A percentile compares a stretch with the other conserved stretches of the same genome.
phyloP scores from a whole-genome alignment of 495 filamentous ascomycete genomes.

The Neohortaea acidophila region DNA sequence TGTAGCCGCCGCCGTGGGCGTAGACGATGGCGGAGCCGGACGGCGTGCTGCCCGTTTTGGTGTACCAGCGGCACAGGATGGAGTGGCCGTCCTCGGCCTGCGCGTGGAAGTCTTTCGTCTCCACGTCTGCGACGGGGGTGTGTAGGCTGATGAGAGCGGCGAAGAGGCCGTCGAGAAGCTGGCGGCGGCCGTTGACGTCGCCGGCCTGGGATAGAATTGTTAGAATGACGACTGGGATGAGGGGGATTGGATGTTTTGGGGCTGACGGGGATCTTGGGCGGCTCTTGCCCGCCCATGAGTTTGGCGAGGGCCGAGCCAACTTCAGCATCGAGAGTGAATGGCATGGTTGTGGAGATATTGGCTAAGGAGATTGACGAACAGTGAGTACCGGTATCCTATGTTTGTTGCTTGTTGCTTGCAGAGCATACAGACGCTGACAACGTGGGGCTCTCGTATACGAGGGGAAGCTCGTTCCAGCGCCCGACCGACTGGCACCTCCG shows the following conservation, averaged over 20 bases:
- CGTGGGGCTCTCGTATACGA: no score
- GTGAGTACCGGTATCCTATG: no score
- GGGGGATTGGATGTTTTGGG: background rate
- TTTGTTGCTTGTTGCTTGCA: no score
- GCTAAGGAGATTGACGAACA: no score
- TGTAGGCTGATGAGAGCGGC: background rate
- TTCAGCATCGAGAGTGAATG: conserved; percentile 12
- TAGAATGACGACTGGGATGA: background rate
- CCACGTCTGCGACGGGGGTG: conserved; percentile 3
- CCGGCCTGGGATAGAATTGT: conserved; percentile 1
- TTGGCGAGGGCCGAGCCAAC: conserved; percentile 4
- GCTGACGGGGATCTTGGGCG: background rate
- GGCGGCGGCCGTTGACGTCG: conserved; percentile 6
- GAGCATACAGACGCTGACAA: no score
- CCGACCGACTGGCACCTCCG: no score
- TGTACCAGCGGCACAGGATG: conserved; percentile 14
- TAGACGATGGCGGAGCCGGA: conserved; percentile 10
- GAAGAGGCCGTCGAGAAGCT: conserved; percentile 9
- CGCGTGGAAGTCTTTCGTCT: conserved; percentile 5
- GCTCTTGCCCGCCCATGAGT: conserved; percentile 4
- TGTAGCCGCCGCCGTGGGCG: conserved; percentile 18
- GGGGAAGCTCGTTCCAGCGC: no score
- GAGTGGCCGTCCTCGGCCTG: conserved; percentile 8
- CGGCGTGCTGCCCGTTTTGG: conserved; percentile 6
- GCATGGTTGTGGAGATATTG: conserved; percentile 5